Conservation (phyloP, 2,329 filamentous ascomycete genomes). For the Fusarium bactridioides region DNA sequence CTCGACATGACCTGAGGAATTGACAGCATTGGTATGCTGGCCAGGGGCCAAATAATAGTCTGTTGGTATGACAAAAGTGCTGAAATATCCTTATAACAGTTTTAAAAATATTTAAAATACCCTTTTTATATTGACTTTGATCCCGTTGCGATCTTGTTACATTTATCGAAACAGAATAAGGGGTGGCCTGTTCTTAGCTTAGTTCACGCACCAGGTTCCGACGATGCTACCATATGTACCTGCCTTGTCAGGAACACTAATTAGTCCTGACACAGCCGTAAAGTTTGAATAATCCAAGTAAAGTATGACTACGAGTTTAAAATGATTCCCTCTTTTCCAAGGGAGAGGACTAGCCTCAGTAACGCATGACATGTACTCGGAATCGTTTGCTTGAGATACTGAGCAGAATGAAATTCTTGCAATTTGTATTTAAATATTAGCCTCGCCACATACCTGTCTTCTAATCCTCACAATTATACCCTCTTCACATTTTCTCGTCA, state of each 20-base stretch:
- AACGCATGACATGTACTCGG: neutral
- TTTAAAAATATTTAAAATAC: neutral
- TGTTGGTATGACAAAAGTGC: accelerated
- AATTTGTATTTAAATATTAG: neutral
- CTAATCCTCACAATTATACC: neutral
- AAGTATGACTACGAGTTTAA: neutral
- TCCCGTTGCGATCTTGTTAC: neutral
- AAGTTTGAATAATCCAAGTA: neutral
- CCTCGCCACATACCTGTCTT: accelerated
- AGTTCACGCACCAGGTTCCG: neutral
- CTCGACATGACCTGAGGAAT: neutral
- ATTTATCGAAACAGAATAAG: neutral
- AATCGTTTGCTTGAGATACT: too few relatives aligned
- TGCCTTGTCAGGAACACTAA: neutral
- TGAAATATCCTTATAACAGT: neutral
- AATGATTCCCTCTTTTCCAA: neutral
- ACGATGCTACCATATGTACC: neutral
- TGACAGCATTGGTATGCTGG: neutral
- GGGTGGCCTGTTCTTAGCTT: neutral
- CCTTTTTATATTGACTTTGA: neutral
- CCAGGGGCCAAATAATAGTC: accelerated
- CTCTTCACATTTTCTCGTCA: neutral
- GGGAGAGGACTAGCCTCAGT: too few relatives aligned
- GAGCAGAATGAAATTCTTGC: accelerated
- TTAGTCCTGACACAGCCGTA: accelerated